These are phyloP conservation scores for Myxozyma melibiosi DNA, from an alignment of 805 yeast species.

Conservation along the genomic window DNA sequence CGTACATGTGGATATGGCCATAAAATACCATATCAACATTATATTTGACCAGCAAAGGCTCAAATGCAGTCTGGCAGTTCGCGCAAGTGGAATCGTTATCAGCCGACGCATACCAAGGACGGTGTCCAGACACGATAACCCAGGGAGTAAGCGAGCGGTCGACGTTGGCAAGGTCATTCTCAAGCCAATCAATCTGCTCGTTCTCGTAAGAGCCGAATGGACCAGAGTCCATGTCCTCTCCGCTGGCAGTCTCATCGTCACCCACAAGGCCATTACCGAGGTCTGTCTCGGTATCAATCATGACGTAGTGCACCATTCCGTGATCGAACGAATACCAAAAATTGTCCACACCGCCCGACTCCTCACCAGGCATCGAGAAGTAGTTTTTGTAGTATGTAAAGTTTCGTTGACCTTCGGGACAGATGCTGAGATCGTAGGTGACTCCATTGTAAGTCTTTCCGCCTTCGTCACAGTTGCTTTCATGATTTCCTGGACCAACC, in stretches of 20 bases:
- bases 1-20: constrained; percentile 33
- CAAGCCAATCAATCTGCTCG: constrained; percentile 40
- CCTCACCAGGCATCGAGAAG: constrained; percentile 40
- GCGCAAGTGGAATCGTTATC: constrained; percentile 27
- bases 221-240: constrained; percentile 33
- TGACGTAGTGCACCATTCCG: constrained; percentile 41
- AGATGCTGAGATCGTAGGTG: constrained; percentile 18
- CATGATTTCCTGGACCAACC: constrained; percentile 36
- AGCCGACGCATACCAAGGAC: constrained; percentile 43
- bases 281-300: constrained; percentile 41
- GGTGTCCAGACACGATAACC: constrained; percentile 36
- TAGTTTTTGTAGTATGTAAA: constrained; percentile 39
- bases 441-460: constrained; percentile 13
- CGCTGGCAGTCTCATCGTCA: constrained; percentile 31
- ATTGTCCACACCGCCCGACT: constrained; percentile 38
- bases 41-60: constrained; percentile 27
- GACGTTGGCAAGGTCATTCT: constrained; percentile 38
- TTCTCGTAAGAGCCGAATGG: constrained; percentile 30
- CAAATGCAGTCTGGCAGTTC: constrained; percentile 33
- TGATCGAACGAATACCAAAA: constrained; percentile 43
- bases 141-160: constrained; percentile 40
- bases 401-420: constrained; percentile 37
- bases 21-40: constrained; percentile 28
- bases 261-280: constrained; percentile 25
- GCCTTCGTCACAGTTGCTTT: constrained; percentile 32